Evolutionary conservation across 106 monocot species (phyloP), one percentile per base, ranked within the genome.

Genomic region (Vanilla planifolia): DNA sequence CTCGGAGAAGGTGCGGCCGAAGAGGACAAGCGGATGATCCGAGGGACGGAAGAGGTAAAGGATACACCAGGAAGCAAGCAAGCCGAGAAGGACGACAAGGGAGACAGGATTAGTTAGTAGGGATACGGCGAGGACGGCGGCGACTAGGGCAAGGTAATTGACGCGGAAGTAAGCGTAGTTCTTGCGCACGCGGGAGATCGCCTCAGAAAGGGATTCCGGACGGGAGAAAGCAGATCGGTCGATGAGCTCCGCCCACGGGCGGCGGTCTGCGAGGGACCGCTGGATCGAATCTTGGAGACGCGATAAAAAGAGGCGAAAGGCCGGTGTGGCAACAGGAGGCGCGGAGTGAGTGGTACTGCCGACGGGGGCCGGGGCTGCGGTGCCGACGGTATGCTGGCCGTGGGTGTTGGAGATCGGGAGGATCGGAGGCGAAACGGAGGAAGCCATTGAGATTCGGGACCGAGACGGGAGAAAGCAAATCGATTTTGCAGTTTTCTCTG

Each of bases 31-130:
- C 8, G 78, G 67, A 1, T 63, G 43, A 10, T 78, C 78, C 6
- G 72, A 42, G 19, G 78, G 72, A 6, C 78, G 72, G 67, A 78
- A 78, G 58, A 78, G 67, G 55, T 78, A 78, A 32, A 78, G 72
- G 68, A 72, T 51, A 63, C 37, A 62, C 78, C 78, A 78, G 45
- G 78, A 67, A 43, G 72, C 68, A n/a, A 68, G 62, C 47, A 78
- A 71, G 16, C 62, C 29, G n/a, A 73, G 55, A 43, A 78, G 72
- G 39, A 73, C 47, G 58, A 73, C 0, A 33, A 78, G 72, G 32
- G 78, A 71, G 29, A 72, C 63, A 40, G 72, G 78, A 43, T 78
- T 67, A 16, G 72, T 57, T 20, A 78, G 47, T 13, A 78, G 67
- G 50, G 78, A 78, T 21, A 78, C 47, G 36, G 73, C 72, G 43